A percentile compares a stretch with the other conserved stretches of the same genome.
Evolutionary conservation across 768 basidiomycete species (phyloP).

Genomic region (Pilatotrama ljubarskyi): DNA sequence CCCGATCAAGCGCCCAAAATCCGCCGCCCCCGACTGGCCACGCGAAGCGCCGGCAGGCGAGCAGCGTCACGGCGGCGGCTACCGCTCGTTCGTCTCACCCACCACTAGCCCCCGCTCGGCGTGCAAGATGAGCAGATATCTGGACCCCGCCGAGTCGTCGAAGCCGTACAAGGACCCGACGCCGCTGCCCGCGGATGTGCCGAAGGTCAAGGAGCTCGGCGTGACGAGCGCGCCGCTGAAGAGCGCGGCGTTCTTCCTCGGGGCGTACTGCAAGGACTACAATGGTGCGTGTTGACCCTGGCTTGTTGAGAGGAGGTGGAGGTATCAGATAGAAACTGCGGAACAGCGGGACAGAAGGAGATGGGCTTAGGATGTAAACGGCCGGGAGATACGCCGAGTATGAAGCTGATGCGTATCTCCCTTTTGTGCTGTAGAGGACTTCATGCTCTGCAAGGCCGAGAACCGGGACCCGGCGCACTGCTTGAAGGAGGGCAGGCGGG

Average conservation of each 20-base stretch:
- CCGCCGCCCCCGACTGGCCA: not conserved
- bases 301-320: too few species aligned
- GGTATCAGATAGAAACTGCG: not conserved
- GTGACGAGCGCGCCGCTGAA: slow-evolving; percentile 91
- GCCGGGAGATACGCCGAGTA: not conserved
- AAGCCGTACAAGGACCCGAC: slow-evolving; percentile 63
- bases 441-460: slow-evolving; percentile 97
- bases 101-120: slow-evolving; percentile 10
- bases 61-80: slow-evolving; percentile 20
- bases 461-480: slow-evolving; percentile 89
- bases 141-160: slow-evolving; percentile 46
- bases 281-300: slow-evolving; percentile 74
- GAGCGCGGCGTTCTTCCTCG: slow-evolving; percentile 96
- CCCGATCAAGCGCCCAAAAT: slow-evolving; percentile 4
- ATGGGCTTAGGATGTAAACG: not conserved
- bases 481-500: slow-evolving; percentile 91
- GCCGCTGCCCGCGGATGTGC: slow-evolving; percentile 63
- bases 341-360: not conserved
- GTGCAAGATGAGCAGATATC: slow-evolving; percentile 54
- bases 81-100: slow-evolving; percentile 15
- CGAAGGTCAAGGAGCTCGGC: slow-evolving; percentile 87
- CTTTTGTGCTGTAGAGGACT: slow-evolving; percentile 63
- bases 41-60: slow-evolving; percentile 8
- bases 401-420: not conserved
- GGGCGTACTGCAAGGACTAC: slow-evolving; percentile 91